These are phyloP conservation scores for Podospora conica DNA, from an alignment of 495 filamentous ascomycete genomes.

Conservation along the genomic window DNA sequence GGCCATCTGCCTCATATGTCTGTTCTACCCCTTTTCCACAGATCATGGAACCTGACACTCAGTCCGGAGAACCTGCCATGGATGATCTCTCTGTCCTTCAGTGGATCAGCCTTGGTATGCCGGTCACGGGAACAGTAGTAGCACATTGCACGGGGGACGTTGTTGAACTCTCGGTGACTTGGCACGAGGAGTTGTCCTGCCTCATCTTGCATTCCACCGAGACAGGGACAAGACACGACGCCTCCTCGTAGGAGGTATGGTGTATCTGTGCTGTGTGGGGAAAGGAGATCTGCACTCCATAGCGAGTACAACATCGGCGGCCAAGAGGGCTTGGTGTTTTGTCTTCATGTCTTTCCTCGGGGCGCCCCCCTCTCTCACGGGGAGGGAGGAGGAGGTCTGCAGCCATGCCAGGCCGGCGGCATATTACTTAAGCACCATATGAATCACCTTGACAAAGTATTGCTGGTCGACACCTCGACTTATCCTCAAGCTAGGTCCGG, in stretches of 20 bases:
- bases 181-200: neutral
- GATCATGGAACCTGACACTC: neutral
- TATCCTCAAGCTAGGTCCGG: too few relatives aligned
- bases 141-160: neutral
- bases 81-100: neutral
- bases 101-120: neutral
- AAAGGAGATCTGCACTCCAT: neutral
- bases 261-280: neutral
- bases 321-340: neutral
- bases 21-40: neutral
- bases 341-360: neutral
- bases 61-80: neutral
- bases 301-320: neutral
- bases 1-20: neutral
- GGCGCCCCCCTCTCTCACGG: neutral
- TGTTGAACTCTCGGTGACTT: neutral
- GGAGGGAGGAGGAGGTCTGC: neutral
- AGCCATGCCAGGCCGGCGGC: too few relatives aligned
- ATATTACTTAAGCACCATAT: neutral
- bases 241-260: neutral
- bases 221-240: neutral
- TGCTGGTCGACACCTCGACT: neutral
- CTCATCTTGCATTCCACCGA: constrained; percentile 6
- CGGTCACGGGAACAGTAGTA: neutral
- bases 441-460: neutral